A percentile compares a stretch with the other conserved stretches of the same genome.
Evolutionary conservation across 2,329 filamentous ascomycete genomes (phyloP).

Genomic region (Coniochaeta ligniaria): DNA sequence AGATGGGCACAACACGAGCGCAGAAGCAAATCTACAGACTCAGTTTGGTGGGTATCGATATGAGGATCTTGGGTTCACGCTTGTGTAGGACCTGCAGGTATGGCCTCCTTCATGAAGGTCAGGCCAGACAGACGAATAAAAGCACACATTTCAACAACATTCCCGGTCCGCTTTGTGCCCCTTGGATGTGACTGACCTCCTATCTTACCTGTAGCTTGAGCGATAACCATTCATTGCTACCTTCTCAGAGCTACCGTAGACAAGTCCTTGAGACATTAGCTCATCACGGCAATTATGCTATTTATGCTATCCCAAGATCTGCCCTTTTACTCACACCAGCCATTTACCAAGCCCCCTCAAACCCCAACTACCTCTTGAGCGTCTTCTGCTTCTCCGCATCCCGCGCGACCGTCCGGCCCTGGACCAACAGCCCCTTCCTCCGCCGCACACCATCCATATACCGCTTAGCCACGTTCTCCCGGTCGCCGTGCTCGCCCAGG

Average conservation of each 20-base stretch:
- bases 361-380: constrained; percentile 42
- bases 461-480: constrained; percentile 90
- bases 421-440: constrained; percentile 82
- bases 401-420: constrained; percentile 66
- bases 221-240: too few species aligned
- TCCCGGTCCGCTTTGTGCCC: background rate
- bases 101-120: background rate
- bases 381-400: constrained; percentile 90
- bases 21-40: background rate
- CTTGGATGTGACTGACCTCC: too few species aligned
- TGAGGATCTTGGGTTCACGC: background rate
- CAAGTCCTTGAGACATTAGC: background rate
- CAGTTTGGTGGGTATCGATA: background rate
- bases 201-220: too few species aligned
- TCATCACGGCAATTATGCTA: background rate
- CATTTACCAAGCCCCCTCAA: too few species aligned
- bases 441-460: constrained; percentile 88
- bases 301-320: background rate
- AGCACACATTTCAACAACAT: background rate
- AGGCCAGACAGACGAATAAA: background rate
- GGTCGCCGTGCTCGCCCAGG: constrained; percentile 85
- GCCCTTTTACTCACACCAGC: background rate
- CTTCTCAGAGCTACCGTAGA: background rate
- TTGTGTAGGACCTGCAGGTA: background rate
- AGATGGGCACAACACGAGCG: background rate